A percentile compares a stretch with the other conserved stretches of the same genome.
phyloP scores from a whole-genome alignment of 306 rosid genomes.

The Prunus mume region DNA sequence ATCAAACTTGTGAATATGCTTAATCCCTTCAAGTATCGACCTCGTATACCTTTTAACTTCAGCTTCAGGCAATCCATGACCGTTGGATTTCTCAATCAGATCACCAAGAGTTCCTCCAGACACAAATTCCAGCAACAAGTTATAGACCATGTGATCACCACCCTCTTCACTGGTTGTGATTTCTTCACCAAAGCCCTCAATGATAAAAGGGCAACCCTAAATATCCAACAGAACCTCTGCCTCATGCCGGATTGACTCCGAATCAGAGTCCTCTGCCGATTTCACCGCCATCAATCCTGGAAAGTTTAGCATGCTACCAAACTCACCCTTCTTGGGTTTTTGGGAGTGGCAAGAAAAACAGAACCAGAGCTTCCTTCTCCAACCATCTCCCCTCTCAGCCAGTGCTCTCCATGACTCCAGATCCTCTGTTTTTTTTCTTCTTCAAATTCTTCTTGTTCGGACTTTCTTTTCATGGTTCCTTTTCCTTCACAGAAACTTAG shows the following conservation, averaged over 20 bases:
- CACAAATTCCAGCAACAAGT: slow-evolving; percentile 25
- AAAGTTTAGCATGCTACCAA: not conserved
- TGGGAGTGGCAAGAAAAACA: slow-evolving; percentile 25
- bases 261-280: slow-evolving; percentile 23
- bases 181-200: not conserved
- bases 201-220: slow-evolving; percentile 15
- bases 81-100: slow-evolving; percentile 8
- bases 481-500: not conserved
- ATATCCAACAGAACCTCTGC: slow-evolving; percentile 15
- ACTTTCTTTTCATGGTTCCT: slow-evolving; percentile 7
- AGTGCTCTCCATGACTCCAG: slow-evolving; percentile 15
- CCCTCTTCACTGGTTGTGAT: slow-evolving; percentile 13
- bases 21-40: slow-evolving; percentile 25
- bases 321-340: slow-evolving; percentile 8
- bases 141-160: slow-evolving; percentile 13
- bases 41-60: slow-evolving; percentile 19
- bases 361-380: slow-evolving; percentile 36
- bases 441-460: not conserved
- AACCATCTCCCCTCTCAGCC: not conserved
- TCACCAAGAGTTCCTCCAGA: slow-evolving; percentile 31
- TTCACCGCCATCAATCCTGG: slow-evolving; percentile 29
- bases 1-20: slow-evolving; percentile 15
- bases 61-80: slow-evolving; percentile 13
- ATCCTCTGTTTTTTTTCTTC: not conserved
- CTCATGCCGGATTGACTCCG: slow-evolving; percentile 26